Base-by-base conservation (phyloP, 306 rosid species). In the Corylus avellana region DNA sequence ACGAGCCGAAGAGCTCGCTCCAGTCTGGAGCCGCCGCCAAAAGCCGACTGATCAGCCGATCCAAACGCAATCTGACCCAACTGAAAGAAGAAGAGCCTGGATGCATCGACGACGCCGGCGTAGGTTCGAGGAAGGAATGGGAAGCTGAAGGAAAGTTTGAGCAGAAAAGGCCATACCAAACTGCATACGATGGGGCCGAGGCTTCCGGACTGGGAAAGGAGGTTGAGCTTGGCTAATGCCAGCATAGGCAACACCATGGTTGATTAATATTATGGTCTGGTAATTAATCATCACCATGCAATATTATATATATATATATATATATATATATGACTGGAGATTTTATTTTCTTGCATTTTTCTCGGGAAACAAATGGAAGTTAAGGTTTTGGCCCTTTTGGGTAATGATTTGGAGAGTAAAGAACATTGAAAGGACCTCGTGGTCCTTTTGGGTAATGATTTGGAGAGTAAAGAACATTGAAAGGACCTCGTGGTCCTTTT, bases 51-150 rank as follows among this genome's bases (percentile, higher is more conserved):
- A 42, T 42, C 46, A 42, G 80, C 85, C 0, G 39, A 12, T 3
- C 32, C 44, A 70, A 83, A 85, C 3, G 82, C 86, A 5, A 87
- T 91, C 18, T 76, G 90, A 18, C 84, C 57, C 44, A 91, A 32
- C 12, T 82, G 87, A 75, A 91, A 91, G n/a, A 89, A 75, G 78
- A 91, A 89, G 27, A 89, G 78, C 79, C 88, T 86, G 0, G 88
- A 83, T 9, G 75, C 82, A 63, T 84, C 37, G 20, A 81, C 49
- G 0, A 83, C 80, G 12, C 87, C 83, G 29, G 50, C 47, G 75
- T 37, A 82, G 12, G 73, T 61, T 3, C 79, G 84, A 5, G 76
- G 76, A 42, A 83, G 77, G 6, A 86, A 0, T 22, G 83, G 53
- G 77, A 84, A 73, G 50, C 84, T 80, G 50, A 82, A 42, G 7